Conservation (phyloP, 441 rosid genomes). For the Euphorbia neoarborescens region DNA sequence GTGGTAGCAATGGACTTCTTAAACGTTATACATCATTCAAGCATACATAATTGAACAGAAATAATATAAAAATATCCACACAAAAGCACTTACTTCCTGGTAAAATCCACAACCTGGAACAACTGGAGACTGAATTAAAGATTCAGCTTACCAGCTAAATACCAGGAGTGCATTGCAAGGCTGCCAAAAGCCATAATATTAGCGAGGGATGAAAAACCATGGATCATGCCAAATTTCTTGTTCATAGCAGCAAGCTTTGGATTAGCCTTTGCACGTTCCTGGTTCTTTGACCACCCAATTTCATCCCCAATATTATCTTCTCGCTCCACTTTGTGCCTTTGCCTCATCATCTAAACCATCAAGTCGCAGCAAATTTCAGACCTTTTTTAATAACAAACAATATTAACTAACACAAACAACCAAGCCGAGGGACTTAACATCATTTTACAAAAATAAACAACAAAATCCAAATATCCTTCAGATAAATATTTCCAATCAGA, state of each 20-base stretch:
- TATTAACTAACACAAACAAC: not conserved
- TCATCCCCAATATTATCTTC: constrained; percentile 59
- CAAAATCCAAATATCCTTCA: not conserved
- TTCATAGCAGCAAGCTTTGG: constrained; percentile 79
- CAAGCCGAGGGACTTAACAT: not conserved
- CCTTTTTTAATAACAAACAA: not conserved
- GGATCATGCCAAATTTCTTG: constrained; percentile 84
- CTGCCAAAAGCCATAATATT: constrained; percentile 62
- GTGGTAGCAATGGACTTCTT: not conserved
- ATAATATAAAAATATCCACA: not conserved
- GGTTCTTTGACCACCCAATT: constrained; percentile 63
- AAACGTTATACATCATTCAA: constrained; percentile 12
- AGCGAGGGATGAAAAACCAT: constrained; percentile 65
- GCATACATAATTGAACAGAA: constrained; percentile 11
- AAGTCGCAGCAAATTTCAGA: constrained; percentile 10
- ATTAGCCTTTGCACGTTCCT: constrained; percentile 51
- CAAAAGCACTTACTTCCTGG: not conserved
- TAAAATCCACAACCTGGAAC: not conserved
- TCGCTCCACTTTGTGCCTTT: constrained; percentile 73
- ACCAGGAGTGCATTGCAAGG: constrained; percentile 81
- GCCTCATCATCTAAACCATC: constrained; percentile 61
- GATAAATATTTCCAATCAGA: not conserved
- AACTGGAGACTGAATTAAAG: constrained; percentile 29
- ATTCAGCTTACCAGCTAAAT: constrained; percentile 62
- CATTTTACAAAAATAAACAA: not conserved